These are phyloP conservation scores for Aeminium ludgeri DNA, from an alignment of 495 filamentous ascomycete genomes.

Conservation along the genomic window DNA sequence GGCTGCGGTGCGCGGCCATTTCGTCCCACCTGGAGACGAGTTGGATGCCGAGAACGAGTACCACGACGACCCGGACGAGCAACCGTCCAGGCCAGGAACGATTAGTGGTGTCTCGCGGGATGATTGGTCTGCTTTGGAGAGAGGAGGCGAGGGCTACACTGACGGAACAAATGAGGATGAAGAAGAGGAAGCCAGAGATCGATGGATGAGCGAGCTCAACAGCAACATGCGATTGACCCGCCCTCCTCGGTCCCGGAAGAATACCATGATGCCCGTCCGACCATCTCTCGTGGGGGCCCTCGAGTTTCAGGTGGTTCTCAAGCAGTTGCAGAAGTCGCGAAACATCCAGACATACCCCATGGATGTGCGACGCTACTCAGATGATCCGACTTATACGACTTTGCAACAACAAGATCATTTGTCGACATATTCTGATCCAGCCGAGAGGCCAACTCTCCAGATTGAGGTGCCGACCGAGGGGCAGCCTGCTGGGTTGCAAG, in stretches of 20 bases:
- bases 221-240: conserved; percentile 85
- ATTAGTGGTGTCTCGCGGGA: conserved; percentile 38
- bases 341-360: conserved; percentile 54
- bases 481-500: no score
- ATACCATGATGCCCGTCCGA: conserved; percentile 66
- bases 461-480: conserved; percentile 13
- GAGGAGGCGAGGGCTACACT: conserved; percentile 27
- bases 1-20: conserved; percentile 54
- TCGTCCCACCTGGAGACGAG: conserved; percentile 50
- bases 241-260: conserved; percentile 46
- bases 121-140: conserved; percentile 61
- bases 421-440: conserved; percentile 34
- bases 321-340: conserved; percentile 60
- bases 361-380: conserved; percentile 53
- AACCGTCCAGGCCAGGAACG: conserved; percentile 21
- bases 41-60: conserved; percentile 48
- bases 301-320: conserved; percentile 82
- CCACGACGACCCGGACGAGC: conserved; percentile 47
- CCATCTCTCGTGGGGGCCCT: conserved; percentile 86
- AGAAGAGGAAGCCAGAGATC: conserved; percentile 57
- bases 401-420: conserved; percentile 34
- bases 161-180: conserved; percentile 35
- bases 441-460: conserved; percentile 18
- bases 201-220: conserved; percentile 61
- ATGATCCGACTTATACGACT: conserved; percentile 35